Percentiles rank a stretch among this genome's conserved stretches.
These are phyloP conservation scores for Fusarium siculi DNA, from an alignment of 2,329 filamentous ascomycete species.

Conservation along the genomic window DNA sequence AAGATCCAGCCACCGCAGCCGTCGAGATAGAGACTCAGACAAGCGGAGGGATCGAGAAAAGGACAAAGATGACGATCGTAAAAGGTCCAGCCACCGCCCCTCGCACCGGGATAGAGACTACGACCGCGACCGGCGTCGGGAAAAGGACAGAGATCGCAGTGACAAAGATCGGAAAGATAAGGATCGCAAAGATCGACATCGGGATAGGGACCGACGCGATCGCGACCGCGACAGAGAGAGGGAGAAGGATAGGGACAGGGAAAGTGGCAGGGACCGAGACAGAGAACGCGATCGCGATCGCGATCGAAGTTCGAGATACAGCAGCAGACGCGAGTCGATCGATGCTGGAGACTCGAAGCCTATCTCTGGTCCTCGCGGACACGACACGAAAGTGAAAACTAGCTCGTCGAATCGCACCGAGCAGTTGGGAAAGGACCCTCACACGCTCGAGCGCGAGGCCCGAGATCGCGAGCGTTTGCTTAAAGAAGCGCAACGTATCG, in stretches of 20 bases:
- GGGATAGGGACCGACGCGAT: slow-evolving; percentile 51
- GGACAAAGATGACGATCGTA: slow-evolving; percentile 57
- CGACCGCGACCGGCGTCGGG: slow-evolving; percentile 53
- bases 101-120: slow-evolving; percentile 51
- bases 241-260: slow-evolving; percentile 49
- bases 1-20: slow-evolving; percentile 68
- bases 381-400: slow-evolving; percentile 56
- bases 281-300: slow-evolving; percentile 50
- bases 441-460: slow-evolving; percentile 75
- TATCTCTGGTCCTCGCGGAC: slow-evolving; percentile 53
- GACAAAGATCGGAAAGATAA: slow-evolving; percentile 54
- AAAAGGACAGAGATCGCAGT: slow-evolving; percentile 52
- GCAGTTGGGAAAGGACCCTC: slow-evolving; percentile 53
- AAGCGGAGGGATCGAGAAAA: slow-evolving; percentile 56
- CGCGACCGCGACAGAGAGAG: slow-evolving; percentile 47
- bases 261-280: slow-evolving; percentile 47
- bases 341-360: slow-evolving; percentile 51
- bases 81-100: slow-evolving; percentile 47
- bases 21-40: slow-evolving; percentile 64
- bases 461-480: slow-evolving; percentile 73
- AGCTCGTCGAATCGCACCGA: slow-evolving; percentile 45
- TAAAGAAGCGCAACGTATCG: slow-evolving; percentile 75
- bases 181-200: slow-evolving; percentile 53
- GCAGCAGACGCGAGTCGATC: slow-evolving; percentile 49
- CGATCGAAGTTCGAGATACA: slow-evolving; percentile 46